A percentile compares a stretch with the other conserved stretches of the same genome.
Evolutionary conservation across 805 yeast species (phyloP).

Genomic region (Pichia deserticola): DNA sequence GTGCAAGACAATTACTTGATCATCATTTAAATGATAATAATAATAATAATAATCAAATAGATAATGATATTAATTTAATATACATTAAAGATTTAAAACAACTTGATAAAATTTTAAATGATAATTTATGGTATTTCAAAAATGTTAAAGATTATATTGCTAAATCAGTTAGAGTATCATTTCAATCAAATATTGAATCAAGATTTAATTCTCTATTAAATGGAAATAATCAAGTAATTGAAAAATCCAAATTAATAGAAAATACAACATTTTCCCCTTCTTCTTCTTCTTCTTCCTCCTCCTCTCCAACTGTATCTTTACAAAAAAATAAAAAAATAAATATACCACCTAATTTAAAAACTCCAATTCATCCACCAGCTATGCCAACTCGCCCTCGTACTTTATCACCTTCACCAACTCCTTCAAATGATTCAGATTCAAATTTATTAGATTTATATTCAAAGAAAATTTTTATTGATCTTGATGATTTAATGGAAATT

Average conservation of each 20-base stretch:
- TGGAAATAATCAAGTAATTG: slow-evolving; percentile 4
- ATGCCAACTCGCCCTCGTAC: not conserved
- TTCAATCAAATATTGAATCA: slow-evolving; percentile 5
- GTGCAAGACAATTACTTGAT: not conserved
- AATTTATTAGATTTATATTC: slow-evolving; percentile 1
- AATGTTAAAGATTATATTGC: slow-evolving; percentile 4
- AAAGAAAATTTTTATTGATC: not conserved
- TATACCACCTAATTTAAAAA: not conserved
- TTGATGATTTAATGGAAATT: slow-evolving; percentile 15
- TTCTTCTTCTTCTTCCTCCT: not conserved
- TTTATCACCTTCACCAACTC: slow-evolving; percentile 1
- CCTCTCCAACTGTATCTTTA: not conserved
- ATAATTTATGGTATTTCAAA: slow-evolving; percentile 1
- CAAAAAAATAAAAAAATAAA: not conserved
- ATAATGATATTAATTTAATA: not conserved
- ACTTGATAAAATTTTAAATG: not conserved
- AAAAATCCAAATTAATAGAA: slow-evolving; percentile 7
- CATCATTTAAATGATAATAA: not conserved
- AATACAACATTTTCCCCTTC: not conserved
- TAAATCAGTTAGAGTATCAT: not conserved
- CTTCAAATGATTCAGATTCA: not conserved
- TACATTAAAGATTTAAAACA: not conserved
- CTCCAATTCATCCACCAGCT: not conserved
- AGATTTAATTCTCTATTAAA: slow-evolving; percentile 6
- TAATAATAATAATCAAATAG: not conserved